Conservation (phyloP, 2,329 filamentous ascomycete genomes). For the Ophiobolus disseminans region DNA sequence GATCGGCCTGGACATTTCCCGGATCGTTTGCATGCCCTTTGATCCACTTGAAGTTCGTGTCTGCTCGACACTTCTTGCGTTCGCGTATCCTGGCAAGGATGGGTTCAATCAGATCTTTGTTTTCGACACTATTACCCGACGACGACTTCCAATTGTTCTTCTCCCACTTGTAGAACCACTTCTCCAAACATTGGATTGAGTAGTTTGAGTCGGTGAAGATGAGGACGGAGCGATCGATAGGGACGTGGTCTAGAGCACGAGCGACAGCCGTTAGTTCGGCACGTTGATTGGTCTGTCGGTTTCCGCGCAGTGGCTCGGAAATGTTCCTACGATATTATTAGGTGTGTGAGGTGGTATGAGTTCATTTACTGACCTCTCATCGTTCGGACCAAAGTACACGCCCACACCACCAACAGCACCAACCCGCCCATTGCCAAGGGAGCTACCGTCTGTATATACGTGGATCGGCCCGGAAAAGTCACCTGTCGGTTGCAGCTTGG, state of each 20-base stretch:
- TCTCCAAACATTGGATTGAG: conserved; percentile 84
- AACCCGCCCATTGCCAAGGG: conserved; percentile 63
- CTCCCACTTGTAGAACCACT: conserved; percentile 82
- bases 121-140: conserved; percentile 75
- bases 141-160: conserved; percentile 79
- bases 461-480: conserved; percentile 58
- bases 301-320: conserved; percentile 76
- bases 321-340: conserved; percentile 63
- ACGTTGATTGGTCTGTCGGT: conserved; percentile 88
- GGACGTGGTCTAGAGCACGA: conserved; percentile 79
- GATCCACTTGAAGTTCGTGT: conserved; percentile 83
- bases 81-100: conserved; percentile 76
- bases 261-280: conserved; percentile 92
- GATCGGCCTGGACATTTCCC: conserved; percentile 83
- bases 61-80: conserved; percentile 59
- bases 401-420: conserved; percentile 67
- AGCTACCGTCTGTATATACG: conserved; percentile 71
- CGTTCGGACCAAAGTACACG: conserved; percentile 68
- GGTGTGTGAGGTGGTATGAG: conserved; percentile 1
- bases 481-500: conserved; percentile 55
- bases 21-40: conserved; percentile 78
- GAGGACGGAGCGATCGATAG: conserved; percentile 70
- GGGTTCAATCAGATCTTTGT: conserved; percentile 80
- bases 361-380: conserved; percentile 56
- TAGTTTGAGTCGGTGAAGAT: conserved; percentile 93